Conservation (phyloP, 177 flowering plant species). For the Vitis hybrid region DNA sequence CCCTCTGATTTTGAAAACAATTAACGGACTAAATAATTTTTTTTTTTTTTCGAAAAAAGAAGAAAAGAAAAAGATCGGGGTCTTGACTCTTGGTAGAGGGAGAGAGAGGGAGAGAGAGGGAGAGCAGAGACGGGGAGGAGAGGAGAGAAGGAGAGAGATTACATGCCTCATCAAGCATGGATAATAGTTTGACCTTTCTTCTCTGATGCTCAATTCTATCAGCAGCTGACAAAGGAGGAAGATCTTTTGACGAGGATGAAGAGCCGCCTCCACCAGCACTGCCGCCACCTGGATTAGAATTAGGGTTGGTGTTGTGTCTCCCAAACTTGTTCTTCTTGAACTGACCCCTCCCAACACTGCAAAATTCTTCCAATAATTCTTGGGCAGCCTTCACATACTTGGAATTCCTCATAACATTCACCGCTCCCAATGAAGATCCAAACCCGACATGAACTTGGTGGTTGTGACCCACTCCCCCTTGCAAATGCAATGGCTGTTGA, state of each 20-base stretch:
- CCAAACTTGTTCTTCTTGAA: constrained; percentile 55
- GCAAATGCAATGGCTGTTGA: constrained; percentile 29
- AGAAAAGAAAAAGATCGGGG: constrained; percentile 15
- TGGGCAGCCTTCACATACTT: constrained; percentile 80
- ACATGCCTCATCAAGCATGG: constrained; percentile 75
- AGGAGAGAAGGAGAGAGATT: constrained; percentile 13
- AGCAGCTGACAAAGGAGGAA: constrained; percentile 64
- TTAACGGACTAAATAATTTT: neutral
- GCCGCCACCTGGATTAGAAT: constrained; percentile 28
- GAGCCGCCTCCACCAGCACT: constrained; percentile 39
- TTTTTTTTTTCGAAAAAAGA: neutral
- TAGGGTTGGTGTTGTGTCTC: constrained; percentile 47
- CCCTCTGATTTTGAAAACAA: neutral
- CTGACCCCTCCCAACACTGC: constrained; percentile 89
- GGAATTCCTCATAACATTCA: constrained; percentile 68
- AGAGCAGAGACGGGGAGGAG: neutral
- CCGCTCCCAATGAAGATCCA: constrained; percentile 44
- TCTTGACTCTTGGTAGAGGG: constrained; percentile 15
- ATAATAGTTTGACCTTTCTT: constrained; percentile 73
- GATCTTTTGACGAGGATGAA: constrained; percentile 58
- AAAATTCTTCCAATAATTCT: constrained; percentile 89
- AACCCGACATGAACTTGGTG: constrained; percentile 52
- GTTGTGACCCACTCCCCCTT: constrained; percentile 27
- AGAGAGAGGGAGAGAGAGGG: constrained; percentile 3
- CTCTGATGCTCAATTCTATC: constrained; percentile 90